These are phyloP conservation scores for Kodamaea restingae DNA, from an alignment of 805 yeast genomes.

Conservation along the genomic window DNA sequence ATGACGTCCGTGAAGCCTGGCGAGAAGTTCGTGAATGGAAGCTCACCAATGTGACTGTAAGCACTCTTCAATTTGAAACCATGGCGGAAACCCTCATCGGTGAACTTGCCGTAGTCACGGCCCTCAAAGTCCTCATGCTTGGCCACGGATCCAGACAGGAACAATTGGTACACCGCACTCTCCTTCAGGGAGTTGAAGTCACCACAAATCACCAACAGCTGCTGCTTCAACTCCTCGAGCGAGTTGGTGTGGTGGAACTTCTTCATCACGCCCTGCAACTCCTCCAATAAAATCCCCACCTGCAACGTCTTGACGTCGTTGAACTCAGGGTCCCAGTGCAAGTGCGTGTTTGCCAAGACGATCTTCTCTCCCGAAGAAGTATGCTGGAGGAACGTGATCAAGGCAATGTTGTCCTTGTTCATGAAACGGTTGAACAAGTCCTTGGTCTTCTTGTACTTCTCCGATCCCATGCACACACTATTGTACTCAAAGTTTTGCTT, in stretches of 20 bases:
- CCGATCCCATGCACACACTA: slow-evolving; percentile 72
- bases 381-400: slow-evolving; percentile 72
- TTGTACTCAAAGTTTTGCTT: slow-evolving; percentile 80
- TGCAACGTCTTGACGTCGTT: slow-evolving; percentile 96
- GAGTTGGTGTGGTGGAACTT: slow-evolving; percentile 43
- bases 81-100: slow-evolving; percentile 84
- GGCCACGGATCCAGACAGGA: slow-evolving; percentile 75
- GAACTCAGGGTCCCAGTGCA: slow-evolving; percentile 97
- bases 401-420: slow-evolving; percentile 91
- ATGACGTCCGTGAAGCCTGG: slow-evolving; percentile 91
- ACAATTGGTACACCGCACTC: slow-evolving; percentile 89
- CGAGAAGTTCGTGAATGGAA: slow-evolving; percentile 91
- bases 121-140: slow-evolving; percentile 80
- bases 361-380: slow-evolving; percentile 65
- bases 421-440: slow-evolving; percentile 94
- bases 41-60: slow-evolving; percentile 78
- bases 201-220: slow-evolving; percentile 87
- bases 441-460: slow-evolving; percentile 85
- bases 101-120: slow-evolving; percentile 85
- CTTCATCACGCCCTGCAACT: slow-evolving; percentile 64
- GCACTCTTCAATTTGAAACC: slow-evolving; percentile 79
- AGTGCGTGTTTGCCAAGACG: slow-evolving; percentile 83
- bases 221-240: slow-evolving; percentile 50
- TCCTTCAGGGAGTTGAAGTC: slow-evolving; percentile 87
- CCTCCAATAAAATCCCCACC: slow-evolving; percentile 87